Percentiles rank a stretch among this genome's conserved stretches.
Conservation (phyloP, 306 rosid genomes). For the Oxytropis ochrocephala region DNA sequence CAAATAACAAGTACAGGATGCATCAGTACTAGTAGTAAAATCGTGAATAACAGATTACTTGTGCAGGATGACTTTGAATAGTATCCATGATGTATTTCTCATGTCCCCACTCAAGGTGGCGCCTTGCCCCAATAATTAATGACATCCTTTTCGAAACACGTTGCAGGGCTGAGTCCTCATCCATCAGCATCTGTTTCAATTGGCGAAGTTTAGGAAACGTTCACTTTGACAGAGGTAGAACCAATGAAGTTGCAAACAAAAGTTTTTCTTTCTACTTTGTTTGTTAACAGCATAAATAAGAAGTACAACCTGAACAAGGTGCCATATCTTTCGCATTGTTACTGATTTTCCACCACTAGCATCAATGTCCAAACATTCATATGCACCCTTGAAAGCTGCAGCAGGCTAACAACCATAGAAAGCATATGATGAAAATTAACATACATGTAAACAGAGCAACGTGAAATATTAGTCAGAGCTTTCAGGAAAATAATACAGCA, state of each 20-base stretch:
- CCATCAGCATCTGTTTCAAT: conserved; percentile 60
- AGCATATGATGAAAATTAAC: not conserved
- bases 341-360: conserved; percentile 89
- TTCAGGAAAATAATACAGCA: not conserved
- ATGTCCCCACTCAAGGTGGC: conserved; percentile 96
- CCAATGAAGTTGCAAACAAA: conserved; percentile 15
- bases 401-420: conserved; percentile 53
- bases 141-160: conserved; percentile 77
- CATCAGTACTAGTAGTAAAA: not conserved
- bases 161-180: conserved; percentile 49
- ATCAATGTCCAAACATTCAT: conserved; percentile 70
- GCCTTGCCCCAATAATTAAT: conserved; percentile 79
- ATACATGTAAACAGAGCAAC: not conserved
- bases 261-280: not conserved
- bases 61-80: conserved; percentile 93
- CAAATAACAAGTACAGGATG: too few species aligned
- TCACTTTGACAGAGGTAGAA: conserved; percentile 10
- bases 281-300: conserved; percentile 14
- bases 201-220: conserved; percentile 18
- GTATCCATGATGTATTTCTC: conserved; percentile 90
- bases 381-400: conserved; percentile 77
- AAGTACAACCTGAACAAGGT: conserved; percentile 73
- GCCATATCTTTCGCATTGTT: conserved; percentile 91
- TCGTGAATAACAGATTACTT: conserved; percentile 44
- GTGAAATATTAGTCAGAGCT: not conserved